Evolutionary conservation across 257 asterid species (phyloP).

Genomic region (Nicotiana attenuata): DNA sequence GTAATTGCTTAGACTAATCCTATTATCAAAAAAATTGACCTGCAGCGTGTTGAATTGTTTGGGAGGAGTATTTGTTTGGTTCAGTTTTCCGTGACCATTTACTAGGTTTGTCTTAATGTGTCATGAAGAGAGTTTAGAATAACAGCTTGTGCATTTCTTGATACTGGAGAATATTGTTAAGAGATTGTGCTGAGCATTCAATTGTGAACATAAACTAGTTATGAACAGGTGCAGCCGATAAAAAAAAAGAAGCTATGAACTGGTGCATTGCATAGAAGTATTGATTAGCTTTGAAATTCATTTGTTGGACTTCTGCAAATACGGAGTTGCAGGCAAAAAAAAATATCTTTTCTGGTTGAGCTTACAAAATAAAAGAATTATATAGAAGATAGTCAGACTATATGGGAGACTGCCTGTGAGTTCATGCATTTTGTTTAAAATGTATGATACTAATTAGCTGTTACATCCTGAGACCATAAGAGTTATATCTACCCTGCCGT

Average conservation of each 20-base stretch:
- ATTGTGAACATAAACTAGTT: background rate
- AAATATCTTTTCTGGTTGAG: background rate
- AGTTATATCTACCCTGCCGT: background rate
- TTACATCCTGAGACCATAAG: background rate
- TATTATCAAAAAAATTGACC: background rate
- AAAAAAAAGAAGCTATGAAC: background rate
- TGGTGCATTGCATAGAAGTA: background rate
- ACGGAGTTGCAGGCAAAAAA: background rate
- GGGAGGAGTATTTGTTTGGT: background rate
- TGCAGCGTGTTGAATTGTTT: slow-evolving; percentile 62
- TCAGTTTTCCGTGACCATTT: background rate
- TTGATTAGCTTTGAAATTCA: background rate
- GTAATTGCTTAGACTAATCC: background rate
- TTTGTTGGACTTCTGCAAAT: background rate
- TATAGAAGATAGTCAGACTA: background rate
- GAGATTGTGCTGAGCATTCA: background rate
- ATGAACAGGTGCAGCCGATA: background rate
- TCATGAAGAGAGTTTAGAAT: background rate
- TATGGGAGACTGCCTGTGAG: background rate
- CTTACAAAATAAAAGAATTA: background rate
- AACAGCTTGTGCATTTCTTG: background rate
- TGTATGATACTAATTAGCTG: background rate
- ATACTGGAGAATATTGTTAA: background rate
- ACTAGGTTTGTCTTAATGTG: background rate
- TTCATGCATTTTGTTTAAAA: background rate